These are phyloP conservation scores for Hortaea sp. DNA, from an alignment of 2,329 filamentous ascomycete genomes.

Conservation along the genomic window DNA sequence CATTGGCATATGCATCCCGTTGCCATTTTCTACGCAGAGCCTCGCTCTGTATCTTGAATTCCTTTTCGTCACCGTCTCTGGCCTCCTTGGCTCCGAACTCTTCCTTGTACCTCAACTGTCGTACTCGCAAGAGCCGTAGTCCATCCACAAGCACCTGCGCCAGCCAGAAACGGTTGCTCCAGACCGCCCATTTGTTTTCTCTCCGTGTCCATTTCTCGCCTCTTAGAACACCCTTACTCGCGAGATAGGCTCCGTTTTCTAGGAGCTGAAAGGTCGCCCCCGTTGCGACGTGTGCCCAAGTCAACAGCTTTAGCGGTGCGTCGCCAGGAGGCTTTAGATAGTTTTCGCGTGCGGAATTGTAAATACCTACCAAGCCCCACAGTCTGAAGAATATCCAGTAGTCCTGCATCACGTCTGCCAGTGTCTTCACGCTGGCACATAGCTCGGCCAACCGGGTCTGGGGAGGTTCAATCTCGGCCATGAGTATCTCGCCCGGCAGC, in stretches of 20 bases:
- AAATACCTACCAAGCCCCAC: conserved; percentile 67
- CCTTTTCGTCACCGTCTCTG: conserved; percentile 30
- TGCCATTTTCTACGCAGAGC: conserved; percentile 43
- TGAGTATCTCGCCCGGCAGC: conserved; percentile 32
- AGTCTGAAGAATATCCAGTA: conserved; percentile 63
- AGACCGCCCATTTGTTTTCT: conserved; percentile 53
- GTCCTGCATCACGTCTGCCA: conserved; percentile 59
- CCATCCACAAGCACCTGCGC: conserved; percentile 69
- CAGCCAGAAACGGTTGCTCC: conserved; percentile 74
- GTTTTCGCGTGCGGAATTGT: conserved; percentile 50
- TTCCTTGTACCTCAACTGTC: conserved; percentile 31
- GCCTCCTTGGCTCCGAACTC: conserved; percentile 24
- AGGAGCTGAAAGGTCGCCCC: conserved; percentile 65
- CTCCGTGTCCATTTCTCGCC: conserved; percentile 28
- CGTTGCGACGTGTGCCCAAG: conserved; percentile 56
- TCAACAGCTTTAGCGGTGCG: conserved; percentile 41
- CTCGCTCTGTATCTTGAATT: conserved; percentile 16
- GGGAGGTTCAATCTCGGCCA: conserved; percentile 28
- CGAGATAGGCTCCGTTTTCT: conserved; percentile 76
- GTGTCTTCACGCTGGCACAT: conserved; percentile 28
- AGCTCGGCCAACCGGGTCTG: conserved; percentile 23
- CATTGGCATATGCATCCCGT: conserved; percentile 57
- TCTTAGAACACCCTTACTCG: conserved; percentile 57
- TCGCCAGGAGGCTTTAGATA: conserved; percentile 32
- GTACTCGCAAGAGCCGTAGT: conserved; percentile 44